Conservation (phyloP, 495 filamentous ascomycete species). For the Letharia lupina region DNA sequence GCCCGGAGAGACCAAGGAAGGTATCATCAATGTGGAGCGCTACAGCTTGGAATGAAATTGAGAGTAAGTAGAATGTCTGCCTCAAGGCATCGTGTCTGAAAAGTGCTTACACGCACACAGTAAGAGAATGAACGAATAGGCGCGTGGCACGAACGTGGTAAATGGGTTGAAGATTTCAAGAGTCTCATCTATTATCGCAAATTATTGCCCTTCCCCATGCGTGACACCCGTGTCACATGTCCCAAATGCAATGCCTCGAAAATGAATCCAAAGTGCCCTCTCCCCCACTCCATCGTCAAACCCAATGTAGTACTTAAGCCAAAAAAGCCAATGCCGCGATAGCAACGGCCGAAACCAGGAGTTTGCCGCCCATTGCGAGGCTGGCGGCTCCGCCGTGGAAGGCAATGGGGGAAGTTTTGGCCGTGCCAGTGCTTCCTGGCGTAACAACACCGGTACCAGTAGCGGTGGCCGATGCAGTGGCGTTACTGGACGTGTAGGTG, state of each 20-base stretch:
- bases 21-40: too few relatives aligned
- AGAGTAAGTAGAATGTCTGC: too few relatives aligned
- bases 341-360: conserved; percentile 2
- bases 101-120: not conserved
- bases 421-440: not conserved
- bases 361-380: conserved; percentile 10
- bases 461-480: conserved; percentile 1
- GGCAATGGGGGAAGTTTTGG: conserved; percentile 1
- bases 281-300: not conserved
- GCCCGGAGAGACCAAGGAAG: too few relatives aligned
- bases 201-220: not conserved
- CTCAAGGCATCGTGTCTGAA: too few relatives aligned
- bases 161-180: not conserved
- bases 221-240: not conserved
- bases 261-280: not conserved
- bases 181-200: conserved; percentile 1
- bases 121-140: not conserved
- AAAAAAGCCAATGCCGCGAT: conserved; percentile 9
- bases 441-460: not conserved
- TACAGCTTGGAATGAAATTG: too few relatives aligned
- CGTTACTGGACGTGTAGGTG: not conserved
- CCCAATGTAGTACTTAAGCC: not conserved
- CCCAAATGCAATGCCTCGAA: not conserved
- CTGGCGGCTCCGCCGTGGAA: conserved; percentile 3
- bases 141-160: not conserved